phyloP scores from a whole-genome alignment of 768 basidiomycete genomes.

The Mycena latifolia region DNA sequence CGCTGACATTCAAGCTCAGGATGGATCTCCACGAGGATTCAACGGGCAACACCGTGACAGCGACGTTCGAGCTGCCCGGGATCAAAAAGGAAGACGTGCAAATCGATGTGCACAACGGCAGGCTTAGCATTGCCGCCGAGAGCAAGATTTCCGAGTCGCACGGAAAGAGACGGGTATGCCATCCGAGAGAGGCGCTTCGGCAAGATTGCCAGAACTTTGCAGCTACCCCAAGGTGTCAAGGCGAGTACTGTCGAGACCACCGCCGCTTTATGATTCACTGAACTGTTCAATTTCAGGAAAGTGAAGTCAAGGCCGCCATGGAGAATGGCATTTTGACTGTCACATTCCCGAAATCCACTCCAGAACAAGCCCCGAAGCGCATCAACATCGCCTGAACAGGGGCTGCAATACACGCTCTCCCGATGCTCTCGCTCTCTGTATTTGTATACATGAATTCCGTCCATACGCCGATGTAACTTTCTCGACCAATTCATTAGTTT shows the following conservation, averaged over 20 bases:
- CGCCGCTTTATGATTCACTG: slow-evolving; percentile 36
- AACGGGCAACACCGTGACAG: slow-evolving; percentile 64
- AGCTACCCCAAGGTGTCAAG: slow-evolving; percentile 67
- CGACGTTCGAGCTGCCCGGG: slow-evolving; percentile 72
- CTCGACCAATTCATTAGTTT: too few relatives aligned
- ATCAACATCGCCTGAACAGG: slow-evolving; percentile 50
- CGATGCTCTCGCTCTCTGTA: slow-evolving; percentile 1
- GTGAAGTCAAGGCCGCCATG: slow-evolving; percentile 58
- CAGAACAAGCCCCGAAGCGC: slow-evolving; percentile 49
- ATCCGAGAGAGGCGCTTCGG: slow-evolving; percentile 67
- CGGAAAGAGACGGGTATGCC: slow-evolving; percentile 55
- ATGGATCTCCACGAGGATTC: slow-evolving; percentile 70
- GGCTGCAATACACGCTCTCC: too few relatives aligned
- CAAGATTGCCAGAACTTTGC: slow-evolving; percentile 59
- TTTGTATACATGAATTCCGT: background rate
- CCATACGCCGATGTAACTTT: too few relatives aligned
- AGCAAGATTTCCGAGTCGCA: slow-evolving; percentile 49
- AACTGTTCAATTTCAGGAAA: slow-evolving; percentile 36
- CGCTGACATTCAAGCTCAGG: slow-evolving; percentile 41
- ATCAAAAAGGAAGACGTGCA: slow-evolving; percentile 64
- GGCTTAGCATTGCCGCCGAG: slow-evolving; percentile 67
- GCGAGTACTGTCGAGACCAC: slow-evolving; percentile 50
- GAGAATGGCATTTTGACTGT: slow-evolving; percentile 64
- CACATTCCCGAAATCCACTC: slow-evolving; percentile 63
- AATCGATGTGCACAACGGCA: slow-evolving; percentile 65